These are phyloP conservation scores for Gilbertella persicaria DNA, from an alignment of 371 early-diverging fungal genomes.

Conservation along the genomic window DNA sequence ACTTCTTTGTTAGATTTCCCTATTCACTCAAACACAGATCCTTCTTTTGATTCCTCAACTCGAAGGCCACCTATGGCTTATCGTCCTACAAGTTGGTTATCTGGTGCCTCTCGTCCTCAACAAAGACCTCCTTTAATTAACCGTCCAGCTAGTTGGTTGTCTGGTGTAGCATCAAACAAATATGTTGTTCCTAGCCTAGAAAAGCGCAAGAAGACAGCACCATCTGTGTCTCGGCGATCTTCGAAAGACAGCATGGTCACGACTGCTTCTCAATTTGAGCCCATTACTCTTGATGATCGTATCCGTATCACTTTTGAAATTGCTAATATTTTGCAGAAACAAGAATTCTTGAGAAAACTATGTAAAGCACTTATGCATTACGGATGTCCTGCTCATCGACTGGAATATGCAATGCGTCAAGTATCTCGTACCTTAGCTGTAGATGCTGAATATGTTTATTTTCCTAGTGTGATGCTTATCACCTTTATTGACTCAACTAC, in stretches of 20 bases:
- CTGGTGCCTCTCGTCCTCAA: constrained; percentile 13
- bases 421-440: constrained; percentile 60
- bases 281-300: constrained; percentile 55
- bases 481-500: constrained; percentile 72
- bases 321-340: constrained; percentile 61
- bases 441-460: constrained; percentile 66
- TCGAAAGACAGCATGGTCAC: constrained; percentile 47
- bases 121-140: constrained; percentile 34
- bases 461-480: constrained; percentile 75
- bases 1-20: constrained; percentile 10
- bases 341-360: constrained; percentile 58
- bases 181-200: constrained; percentile 48
- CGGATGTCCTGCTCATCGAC: constrained; percentile 63
- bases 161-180: constrained; percentile 31
- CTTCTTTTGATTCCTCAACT: neutral
- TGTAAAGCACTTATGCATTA: constrained; percentile 56
- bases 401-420: constrained; percentile 55
- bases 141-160: constrained; percentile 45
- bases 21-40: constrained; percentile 12
- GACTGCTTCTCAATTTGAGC: constrained; percentile 50
- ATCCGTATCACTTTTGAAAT: constrained; percentile 61
- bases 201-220: constrained; percentile 32
- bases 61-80: constrained; percentile 33
- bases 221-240: constrained; percentile 32
- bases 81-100: constrained; percentile 45